A percentile compares a stretch with the other conserved stretches of the same genome.
phyloP scores from a whole-genome alignment of 2,329 filamentous ascomycete genomes.

The Neofusicoccum sp. region DNA sequence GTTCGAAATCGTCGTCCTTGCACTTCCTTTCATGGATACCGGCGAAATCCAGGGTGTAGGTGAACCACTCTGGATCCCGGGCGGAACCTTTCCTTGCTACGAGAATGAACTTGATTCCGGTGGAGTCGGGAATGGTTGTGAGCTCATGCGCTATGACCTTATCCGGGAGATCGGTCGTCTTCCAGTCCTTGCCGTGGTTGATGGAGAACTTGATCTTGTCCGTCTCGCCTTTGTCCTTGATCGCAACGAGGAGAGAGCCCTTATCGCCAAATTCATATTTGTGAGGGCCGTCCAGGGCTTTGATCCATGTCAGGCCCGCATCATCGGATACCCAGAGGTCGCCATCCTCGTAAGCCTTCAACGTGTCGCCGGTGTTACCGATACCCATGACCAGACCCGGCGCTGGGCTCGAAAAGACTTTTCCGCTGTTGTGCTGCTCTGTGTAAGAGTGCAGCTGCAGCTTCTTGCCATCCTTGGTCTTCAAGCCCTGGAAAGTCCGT shows the following conservation, averaged over 20 bases:
- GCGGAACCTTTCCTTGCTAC: constrained; percentile 55
- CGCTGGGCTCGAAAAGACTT: constrained; percentile 89
- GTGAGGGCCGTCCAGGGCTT: constrained; percentile 74
- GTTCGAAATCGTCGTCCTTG: constrained; percentile 72
- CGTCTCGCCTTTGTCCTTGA: constrained; percentile 66
- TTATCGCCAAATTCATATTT: constrained; percentile 97
- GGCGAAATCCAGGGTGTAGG: constrained; percentile 80
- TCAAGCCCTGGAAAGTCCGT: constrained; percentile 74
- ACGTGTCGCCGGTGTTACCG: constrained; percentile 77
- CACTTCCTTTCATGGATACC: constrained; percentile 79
- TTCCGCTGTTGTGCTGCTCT: constrained; percentile 74
- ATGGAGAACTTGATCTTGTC: constrained; percentile 74
- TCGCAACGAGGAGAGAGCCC: constrained; percentile 81
- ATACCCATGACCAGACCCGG: constrained; percentile 92
- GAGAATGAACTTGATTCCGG: constrained; percentile 85
- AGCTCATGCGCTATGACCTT: constrained; percentile 71
- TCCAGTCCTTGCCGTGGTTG: constrained; percentile 85
- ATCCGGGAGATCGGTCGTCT: constrained; percentile 64
- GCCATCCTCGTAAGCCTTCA: constrained; percentile 70
- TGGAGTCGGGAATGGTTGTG: constrained; percentile 89
- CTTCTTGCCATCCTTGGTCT: constrained; percentile 60
- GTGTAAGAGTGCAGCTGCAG: constrained; percentile 94
- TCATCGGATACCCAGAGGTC: constrained; percentile 88
- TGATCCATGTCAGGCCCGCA: constrained; percentile 80
- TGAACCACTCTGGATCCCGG: constrained; percentile 52